Evolutionary conservation across 169 alveolate genomes (phyloP), one percentile per base, ranked within the genome.

Genomic region (Cryptosporidium felis): DNA sequence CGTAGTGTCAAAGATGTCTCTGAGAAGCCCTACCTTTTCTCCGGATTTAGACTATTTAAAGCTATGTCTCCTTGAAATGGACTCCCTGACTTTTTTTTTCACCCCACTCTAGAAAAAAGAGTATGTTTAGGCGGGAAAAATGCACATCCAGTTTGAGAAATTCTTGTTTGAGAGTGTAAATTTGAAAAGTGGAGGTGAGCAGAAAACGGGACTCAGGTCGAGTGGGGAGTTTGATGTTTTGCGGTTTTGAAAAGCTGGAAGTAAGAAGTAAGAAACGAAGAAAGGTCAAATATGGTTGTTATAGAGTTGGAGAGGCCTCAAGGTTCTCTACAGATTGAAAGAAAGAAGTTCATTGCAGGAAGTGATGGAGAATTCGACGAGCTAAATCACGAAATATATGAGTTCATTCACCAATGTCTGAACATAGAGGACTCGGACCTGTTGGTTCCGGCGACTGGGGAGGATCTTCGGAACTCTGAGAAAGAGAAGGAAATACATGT

Each of bases 341-440:
- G 23, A 30, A 23, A 21, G 8, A 42, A 56, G 23, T 30, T 28
- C 14, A 26, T 56, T 12, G 63, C 45, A 9, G 18, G 32, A 38
- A 40, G n/a, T 18, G 85, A 32, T 53, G 85, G 66, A 5, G 85
- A 74, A 49, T 74, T 74, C 56, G 85, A 74, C n/a, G 85, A 74
- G 23, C 58, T 74, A 12, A 74, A 74, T 41, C 67, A 74, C 28
- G 85, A 74, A 23, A 74, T 74, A n/a, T 74, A 74, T 10, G 74
- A 74, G 23, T 74, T 74, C 21, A 74, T 74, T 53, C 49, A 74
- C n/a, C 74, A 74, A 5, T 74, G 85, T 56, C 42, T 74, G 58
- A 74, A 74, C 26, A 53, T 59, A 16, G 65, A 49, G 10, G 85
- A 74, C 36, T 32, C 65, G 10, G 85, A 74, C 40, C 59, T 74